phyloP scores from a whole-genome alignment of 2,329 filamentous ascomycete species.

The Penicillium italicum region DNA sequence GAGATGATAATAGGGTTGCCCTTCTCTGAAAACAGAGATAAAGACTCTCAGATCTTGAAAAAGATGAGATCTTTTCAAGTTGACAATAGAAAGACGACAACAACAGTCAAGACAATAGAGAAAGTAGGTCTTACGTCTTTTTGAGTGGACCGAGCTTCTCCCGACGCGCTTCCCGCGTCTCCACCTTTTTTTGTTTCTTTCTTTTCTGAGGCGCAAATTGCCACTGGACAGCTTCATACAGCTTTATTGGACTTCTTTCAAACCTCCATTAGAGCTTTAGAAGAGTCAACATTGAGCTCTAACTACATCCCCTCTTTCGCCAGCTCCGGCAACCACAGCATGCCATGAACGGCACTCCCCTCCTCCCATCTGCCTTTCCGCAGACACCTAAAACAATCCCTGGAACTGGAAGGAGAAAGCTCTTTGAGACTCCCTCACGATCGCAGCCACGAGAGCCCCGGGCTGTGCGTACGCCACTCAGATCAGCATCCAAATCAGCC shows the following conservation, averaged over 20 bases:
- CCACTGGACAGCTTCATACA: not conserved
- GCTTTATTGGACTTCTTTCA: not conserved
- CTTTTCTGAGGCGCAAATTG: not conserved
- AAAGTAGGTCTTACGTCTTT: slow-evolving; percentile 9
- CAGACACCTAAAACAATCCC: slow-evolving; percentile 61
- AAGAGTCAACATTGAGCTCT: not conserved
- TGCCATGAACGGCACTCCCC: slow-evolving; percentile 81
- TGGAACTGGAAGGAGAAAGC: slow-evolving; percentile 27
- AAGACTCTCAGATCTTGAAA: not conserved
- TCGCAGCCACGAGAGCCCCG: slow-evolving; percentile 24
- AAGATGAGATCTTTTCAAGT: not conserved
- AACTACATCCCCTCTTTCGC: not conserved
- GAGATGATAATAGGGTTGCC: not conserved
- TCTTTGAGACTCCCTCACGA: slow-evolving; percentile 30
- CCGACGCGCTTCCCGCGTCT: slow-evolving; percentile 28
- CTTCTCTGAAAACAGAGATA: not conserved
- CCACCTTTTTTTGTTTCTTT: slow-evolving; percentile 21
- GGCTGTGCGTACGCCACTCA: slow-evolving; percentile 15
- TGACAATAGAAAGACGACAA: not conserved
- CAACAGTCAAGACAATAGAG: not conserved
- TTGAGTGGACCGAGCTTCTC: slow-evolving; percentile 22
- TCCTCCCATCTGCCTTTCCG: slow-evolving; percentile 77
- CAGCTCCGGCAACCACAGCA: slow-evolving; percentile 40
- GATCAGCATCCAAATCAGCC: slow-evolving; percentile 24
- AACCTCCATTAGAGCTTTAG: not conserved